Conservation (phyloP, 352 stramenopile species). For the Globisporangium acanthophoron region DNA sequence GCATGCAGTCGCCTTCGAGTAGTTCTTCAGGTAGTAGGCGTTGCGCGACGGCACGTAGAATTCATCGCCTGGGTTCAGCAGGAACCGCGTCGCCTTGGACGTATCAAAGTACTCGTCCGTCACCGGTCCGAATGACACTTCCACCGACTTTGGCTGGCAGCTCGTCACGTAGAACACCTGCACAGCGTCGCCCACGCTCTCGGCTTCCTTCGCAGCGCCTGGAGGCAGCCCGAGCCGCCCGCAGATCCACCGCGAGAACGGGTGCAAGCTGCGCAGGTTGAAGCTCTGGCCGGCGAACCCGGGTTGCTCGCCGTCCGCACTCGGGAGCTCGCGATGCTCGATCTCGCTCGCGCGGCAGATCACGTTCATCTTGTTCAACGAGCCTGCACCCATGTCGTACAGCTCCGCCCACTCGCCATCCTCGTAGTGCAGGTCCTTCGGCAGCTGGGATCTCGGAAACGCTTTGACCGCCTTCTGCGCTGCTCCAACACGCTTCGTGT, state of each 20-base stretch:
- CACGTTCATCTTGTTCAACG: slow-evolving; percentile 74
- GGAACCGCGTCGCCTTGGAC: slow-evolving; percentile 90
- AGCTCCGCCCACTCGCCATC: slow-evolving; percentile 70
- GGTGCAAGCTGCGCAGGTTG: slow-evolving; percentile 60
- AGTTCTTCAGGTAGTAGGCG: slow-evolving; percentile 96
- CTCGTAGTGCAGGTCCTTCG: slow-evolving; percentile 44
- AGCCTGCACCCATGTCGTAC: slow-evolving; percentile 48
- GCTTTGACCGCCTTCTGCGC: slow-evolving; percentile 28
- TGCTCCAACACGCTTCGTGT: slow-evolving; percentile 18
- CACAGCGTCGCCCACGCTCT: slow-evolving; percentile 90
- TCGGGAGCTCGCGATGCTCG: slow-evolving; percentile 65
- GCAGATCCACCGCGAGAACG: slow-evolving; percentile 86
- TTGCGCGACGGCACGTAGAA: slow-evolving; percentile 97
- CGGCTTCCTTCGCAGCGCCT: slow-evolving; percentile 92
- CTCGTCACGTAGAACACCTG: slow-evolving; percentile 94
- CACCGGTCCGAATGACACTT: slow-evolving; percentile 65
- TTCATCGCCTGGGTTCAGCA: slow-evolving; percentile 92
- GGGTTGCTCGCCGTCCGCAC: slow-evolving; percentile 31
- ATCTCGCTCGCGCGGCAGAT: slow-evolving; percentile 74
- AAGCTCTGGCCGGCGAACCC: slow-evolving; percentile 87
- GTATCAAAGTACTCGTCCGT: slow-evolving; percentile 84
- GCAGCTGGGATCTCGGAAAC: slow-evolving; percentile 38
- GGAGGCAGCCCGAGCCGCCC: slow-evolving; percentile 90
- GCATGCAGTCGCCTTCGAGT: slow-evolving; percentile 81
- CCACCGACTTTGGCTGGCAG: slow-evolving; percentile 78